A percentile compares a stretch with the other conserved stretches of the same genome.
phyloP scores from a whole-genome alignment of 768 basidiomycete genomes.

The Dioszegia crocea region DNA sequence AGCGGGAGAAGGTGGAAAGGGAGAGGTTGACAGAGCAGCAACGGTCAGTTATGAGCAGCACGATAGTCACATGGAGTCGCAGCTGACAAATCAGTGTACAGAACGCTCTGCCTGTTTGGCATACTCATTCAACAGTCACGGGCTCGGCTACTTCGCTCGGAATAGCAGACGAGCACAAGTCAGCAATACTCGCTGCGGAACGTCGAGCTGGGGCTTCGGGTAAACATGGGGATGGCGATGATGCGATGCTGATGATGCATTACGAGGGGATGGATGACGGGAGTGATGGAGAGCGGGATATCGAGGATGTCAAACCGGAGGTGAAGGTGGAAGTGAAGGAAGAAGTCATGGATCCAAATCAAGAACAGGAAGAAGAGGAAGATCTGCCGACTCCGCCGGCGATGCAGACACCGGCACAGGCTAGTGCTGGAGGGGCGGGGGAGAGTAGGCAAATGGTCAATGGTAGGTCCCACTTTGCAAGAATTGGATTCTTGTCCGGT shows the following conservation, averaged over 20 bases:
- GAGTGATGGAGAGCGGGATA: background rate
- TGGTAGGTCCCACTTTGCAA: no score
- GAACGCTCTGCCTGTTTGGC: conserved; percentile 90
- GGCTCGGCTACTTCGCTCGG: conserved; percentile 85
- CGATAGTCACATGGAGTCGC: background rate
- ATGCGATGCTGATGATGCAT: conserved; percentile 28
- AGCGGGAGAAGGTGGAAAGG: conserved; percentile 67
- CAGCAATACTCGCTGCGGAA: conserved; percentile 6
- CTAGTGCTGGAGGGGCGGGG: background rate
- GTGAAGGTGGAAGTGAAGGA: conserved; percentile 9
- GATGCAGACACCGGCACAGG: background rate
- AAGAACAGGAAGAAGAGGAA: conserved; percentile 20
- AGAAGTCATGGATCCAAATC: background rate
- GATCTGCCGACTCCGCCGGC: background rate
- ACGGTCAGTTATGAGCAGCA: conserved; percentile 52
- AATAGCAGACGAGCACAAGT: conserved; percentile 48
- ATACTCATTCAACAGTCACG: conserved; percentile 90
- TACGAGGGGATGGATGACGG: conserved; percentile 18
- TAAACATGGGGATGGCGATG: conserved; percentile 20
- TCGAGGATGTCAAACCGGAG: conserved; percentile 1
- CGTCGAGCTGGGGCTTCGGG: background rate
- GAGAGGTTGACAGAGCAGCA: conserved; percentile 79
- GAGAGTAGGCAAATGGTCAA: conserved; percentile 24
- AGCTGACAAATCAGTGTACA: conserved; percentile 56
- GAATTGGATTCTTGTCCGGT: no score